These are phyloP conservation scores for Elongisporangium anandrum DNA, from an alignment of 352 stramenopile genomes.

Conservation along the genomic window DNA sequence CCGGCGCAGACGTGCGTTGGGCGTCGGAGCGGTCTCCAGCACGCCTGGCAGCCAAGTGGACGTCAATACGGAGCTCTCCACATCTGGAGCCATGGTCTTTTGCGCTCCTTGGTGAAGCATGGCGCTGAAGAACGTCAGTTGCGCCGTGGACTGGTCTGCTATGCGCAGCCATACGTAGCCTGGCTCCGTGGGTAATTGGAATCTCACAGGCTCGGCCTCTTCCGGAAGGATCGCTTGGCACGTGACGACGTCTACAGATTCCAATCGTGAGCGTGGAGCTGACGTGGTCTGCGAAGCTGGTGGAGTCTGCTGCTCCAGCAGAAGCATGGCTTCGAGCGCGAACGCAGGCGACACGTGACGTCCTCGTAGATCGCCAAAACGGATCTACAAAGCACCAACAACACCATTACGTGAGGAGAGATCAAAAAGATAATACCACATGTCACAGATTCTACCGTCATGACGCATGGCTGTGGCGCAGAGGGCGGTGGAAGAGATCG, in stretches of 20 bases:
- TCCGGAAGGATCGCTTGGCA: neutral
- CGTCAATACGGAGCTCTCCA: constrained; percentile 15
- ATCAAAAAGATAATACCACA: neutral
- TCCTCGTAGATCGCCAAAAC: constrained; percentile 6
- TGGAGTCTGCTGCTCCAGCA: constrained; percentile 5
- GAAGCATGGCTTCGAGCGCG: constrained; percentile 1
- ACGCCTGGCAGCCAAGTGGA: constrained; percentile 46
- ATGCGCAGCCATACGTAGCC: constrained; percentile 41
- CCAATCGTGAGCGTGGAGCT: constrained; percentile 11
- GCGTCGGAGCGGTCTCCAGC: constrained; percentile 38
- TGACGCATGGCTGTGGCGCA: constrained; percentile 13
- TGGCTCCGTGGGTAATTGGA: constrained; percentile 24
- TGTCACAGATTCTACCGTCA: constrained; percentile 17
- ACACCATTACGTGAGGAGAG: neutral
- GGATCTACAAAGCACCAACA: constrained; percentile 1
- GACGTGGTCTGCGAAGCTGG: neutral
- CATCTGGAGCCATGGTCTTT: neutral
- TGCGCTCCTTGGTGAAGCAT: constrained; percentile 25
- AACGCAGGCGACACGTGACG: neutral
- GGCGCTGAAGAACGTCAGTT: constrained; percentile 31
- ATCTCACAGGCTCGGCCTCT: neutral
- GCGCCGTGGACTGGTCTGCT: constrained; percentile 4
- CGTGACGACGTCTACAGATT: constrained; percentile 29
- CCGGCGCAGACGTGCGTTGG: constrained; percentile 29
- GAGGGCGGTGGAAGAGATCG: constrained; percentile 9